Percentiles rank a stretch among this genome's conserved stretches.
Evolutionary conservation across 768 basidiomycete species (phyloP).

Genomic region (Tulasnella calospora): DNA sequence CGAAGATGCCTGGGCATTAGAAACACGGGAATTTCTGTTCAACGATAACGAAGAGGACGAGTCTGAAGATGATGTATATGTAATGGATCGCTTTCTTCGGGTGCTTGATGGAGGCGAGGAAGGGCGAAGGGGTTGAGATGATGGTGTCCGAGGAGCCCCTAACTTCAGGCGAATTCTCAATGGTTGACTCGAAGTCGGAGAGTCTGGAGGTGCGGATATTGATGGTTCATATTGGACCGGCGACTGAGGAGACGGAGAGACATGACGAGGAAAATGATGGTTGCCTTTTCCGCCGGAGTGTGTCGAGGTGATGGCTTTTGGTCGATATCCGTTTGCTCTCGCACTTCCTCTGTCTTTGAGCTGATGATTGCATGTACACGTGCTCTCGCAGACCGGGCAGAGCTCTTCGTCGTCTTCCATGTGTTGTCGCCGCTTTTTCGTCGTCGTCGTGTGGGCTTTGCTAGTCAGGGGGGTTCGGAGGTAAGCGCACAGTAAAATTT

Average conservation of each 20-base stretch:
- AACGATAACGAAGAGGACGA: neutral
- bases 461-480: slow-evolving; percentile 33
- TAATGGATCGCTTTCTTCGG: slow-evolving; percentile 7
- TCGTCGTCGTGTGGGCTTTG: slow-evolving; percentile 36
- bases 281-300: neutral
- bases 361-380: slow-evolving; percentile 60
- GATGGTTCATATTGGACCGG: slow-evolving; percentile 32
- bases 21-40: slow-evolving; percentile 8
- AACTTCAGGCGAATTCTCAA: slow-evolving; percentile 25
- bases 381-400: slow-evolving; percentile 85
- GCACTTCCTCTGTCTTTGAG: slow-evolving; percentile 42
- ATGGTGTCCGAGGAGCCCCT: slow-evolving; percentile 20
- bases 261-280: neutral
- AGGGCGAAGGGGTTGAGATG: slow-evolving; percentile 41
- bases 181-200: slow-evolving; percentile 9
- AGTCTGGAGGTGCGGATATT: slow-evolving; percentile 31
- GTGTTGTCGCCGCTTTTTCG: slow-evolving; percentile 34
- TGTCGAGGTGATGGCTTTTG: slow-evolving; percentile 1
- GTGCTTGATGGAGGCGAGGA: slow-evolving; percentile 38
- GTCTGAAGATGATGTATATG: slow-evolving; percentile 24
- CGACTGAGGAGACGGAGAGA: neutral
- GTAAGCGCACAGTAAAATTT: slow-evolving; percentile 53
- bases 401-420: slow-evolving; percentile 83
- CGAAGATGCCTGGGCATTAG: neutral
- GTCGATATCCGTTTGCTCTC: slow-evolving; percentile 20